Evolutionary conservation across 1,284 basidiomycete species (phyloP), one percentile per base, ranked within the genome.

Genomic region (Chondrostereum purpureum): DNA sequence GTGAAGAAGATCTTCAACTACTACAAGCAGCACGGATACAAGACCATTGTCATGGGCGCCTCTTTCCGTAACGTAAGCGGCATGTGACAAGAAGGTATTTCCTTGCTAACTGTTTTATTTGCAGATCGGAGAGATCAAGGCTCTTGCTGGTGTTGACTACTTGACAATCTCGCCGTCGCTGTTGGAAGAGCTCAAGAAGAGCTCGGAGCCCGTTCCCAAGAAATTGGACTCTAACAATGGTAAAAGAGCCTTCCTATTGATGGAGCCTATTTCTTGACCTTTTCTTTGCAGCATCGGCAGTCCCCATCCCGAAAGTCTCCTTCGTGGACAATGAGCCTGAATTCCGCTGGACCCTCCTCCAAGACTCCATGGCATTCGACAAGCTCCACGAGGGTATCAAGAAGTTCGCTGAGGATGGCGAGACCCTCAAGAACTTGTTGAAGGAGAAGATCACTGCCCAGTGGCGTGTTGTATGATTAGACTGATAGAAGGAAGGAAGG

Each of bases 41-140:
- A 94, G 63, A 99, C 95, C 57, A 98, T 98, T 66, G 94, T 99
- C 67, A 99, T 99, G 95, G 95, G 95, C 66, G 95, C 95, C 52
- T 96, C 92, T 45, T 99, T 99, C 93, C 88, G 92, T 64, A 95
- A 95, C 75, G 84, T 90, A 57, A 43, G 80, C 70, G 33, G 41
- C n/a, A 16, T 36, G 16, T 6, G 14, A 2, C 16, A 13, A 23
- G 22, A 13, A 13, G 37, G 54, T 55, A 49, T 33, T 14, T 47
- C 16, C 18, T 5, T 47, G 13, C 31, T 40, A 49, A 47, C 36
- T 48, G 20, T 17, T 50, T 16, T 5, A 35, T 17, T 56, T 53
- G 50, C 56, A 92, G 88, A 69, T 69, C 48, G 89, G 90, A 59
- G 95, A 98, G 75, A 97, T 99, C 73, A 89, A 85, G 66, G 80